Conservation (phyloP, 371 early-diverging fungal genomes). For the Blyttiomyces sp. region DNA sequence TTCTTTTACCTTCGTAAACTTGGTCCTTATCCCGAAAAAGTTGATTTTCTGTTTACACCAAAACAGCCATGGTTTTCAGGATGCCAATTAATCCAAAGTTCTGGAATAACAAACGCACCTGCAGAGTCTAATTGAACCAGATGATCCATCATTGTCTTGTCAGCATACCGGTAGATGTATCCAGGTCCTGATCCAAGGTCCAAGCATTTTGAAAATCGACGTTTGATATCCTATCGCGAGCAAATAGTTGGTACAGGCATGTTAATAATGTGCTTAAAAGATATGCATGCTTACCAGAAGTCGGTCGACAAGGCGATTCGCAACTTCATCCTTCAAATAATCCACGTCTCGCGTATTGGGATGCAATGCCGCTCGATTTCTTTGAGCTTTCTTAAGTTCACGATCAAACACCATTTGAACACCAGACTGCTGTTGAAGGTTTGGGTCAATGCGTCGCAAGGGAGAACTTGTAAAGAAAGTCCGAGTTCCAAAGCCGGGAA, state of each 20-base stretch:
- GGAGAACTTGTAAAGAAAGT: no score
- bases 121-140: constrained; percentile 86
- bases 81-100: background rate
- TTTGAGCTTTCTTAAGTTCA: constrained; percentile 63
- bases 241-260: background rate
- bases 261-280: background rate
- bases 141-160: constrained; percentile 74
- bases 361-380: constrained; percentile 70
- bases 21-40: constrained; percentile 61
- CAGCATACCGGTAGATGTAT: constrained; percentile 76
- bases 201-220: constrained; percentile 75
- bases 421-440: background rate
- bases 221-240: constrained; percentile 70
- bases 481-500: no score
- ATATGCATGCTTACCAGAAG: constrained; percentile 60
- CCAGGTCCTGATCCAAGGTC: constrained; percentile 91
- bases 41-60: constrained; percentile 53
- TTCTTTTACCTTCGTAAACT: constrained; percentile 55
- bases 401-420: constrained; percentile 31
- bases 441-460: background rate
- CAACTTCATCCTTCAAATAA: constrained; percentile 90
- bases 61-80: background rate
- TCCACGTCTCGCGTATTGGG: constrained; percentile 71
- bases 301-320: constrained; percentile 82
- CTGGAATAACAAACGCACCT: constrained; percentile 35